These are phyloP conservation scores for Flaveria trinervia DNA, from an alignment of 129 eudicot species.

Conservation along the genomic window DNA sequence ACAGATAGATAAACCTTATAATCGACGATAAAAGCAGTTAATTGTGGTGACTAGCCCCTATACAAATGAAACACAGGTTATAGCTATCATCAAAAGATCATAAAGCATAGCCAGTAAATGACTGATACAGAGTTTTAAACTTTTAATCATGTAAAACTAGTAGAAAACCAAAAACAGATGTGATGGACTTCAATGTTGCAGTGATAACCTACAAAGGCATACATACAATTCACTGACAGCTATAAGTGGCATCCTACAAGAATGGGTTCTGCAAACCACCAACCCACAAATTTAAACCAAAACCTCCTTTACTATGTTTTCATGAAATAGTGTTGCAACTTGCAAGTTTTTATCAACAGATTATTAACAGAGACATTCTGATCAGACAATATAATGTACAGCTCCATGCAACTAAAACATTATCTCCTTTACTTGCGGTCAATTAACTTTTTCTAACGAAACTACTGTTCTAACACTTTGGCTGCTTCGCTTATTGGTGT, in stretches of 20 bases:
- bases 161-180: not conserved
- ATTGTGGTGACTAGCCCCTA: slow-evolving; percentile 20
- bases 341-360: slow-evolving; percentile 15
- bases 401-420: slow-evolving; percentile 8
- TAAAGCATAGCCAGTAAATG: slow-evolving; percentile 16
- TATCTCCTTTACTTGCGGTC: slow-evolving; percentile 3
- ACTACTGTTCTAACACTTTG: slow-evolving; percentile 7
- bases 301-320: slow-evolving; percentile 8
- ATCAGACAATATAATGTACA: slow-evolving; percentile 3
- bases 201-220: slow-evolving; percentile 17
- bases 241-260: slow-evolving; percentile 29
- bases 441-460: slow-evolving; percentile 16
- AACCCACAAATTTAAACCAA: slow-evolving; percentile 24
- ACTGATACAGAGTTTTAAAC: not conserved
- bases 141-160: slow-evolving; percentile 2
- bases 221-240: not conserved
- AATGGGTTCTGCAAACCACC: slow-evolving; percentile 21
- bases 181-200: slow-evolving; percentile 12
- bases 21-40: not conserved
- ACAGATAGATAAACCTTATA: slow-evolving; percentile 9
- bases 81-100: slow-evolving; percentile 9
- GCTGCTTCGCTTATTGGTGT: slow-evolving; percentile 13
- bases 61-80: slow-evolving; percentile 5
- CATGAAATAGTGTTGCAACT: slow-evolving; percentile 23
- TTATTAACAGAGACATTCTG: slow-evolving; percentile 3